phyloP scores from a whole-genome alignment of 2,329 filamentous ascomycete species.

The Phymatotrichopsis omnivora region DNA sequence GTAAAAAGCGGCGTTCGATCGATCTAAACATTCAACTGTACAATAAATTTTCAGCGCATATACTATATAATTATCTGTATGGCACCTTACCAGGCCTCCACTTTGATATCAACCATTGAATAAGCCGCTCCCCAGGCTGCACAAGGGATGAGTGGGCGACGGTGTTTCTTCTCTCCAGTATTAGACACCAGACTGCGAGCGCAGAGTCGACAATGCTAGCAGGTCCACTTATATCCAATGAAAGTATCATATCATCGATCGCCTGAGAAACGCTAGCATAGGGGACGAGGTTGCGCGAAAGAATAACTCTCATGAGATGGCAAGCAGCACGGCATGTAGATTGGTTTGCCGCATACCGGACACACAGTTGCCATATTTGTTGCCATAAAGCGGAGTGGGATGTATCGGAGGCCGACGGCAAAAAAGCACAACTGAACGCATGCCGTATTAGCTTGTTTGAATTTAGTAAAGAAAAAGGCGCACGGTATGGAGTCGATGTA shows the following conservation, averaged over 20 bases:
- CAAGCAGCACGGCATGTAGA: slow-evolving; percentile 67
- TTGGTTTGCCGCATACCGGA: slow-evolving; percentile 58
- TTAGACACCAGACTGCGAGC: slow-evolving; percentile 57
- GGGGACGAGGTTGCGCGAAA: slow-evolving; percentile 55
- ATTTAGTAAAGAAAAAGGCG: no score
- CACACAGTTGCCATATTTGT: slow-evolving; percentile 64
- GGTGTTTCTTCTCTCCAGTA: slow-evolving; percentile 56
- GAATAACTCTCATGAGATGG: slow-evolving; percentile 57
- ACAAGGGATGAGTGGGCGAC: slow-evolving; percentile 57
- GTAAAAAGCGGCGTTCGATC: slow-evolving; percentile 54
- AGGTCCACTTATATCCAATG: slow-evolving; percentile 73
- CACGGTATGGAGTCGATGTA: no score
- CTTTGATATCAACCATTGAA: slow-evolving; percentile 69
- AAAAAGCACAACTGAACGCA: slow-evolving; percentile 40
- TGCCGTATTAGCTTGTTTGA: slow-evolving; percentile 1
- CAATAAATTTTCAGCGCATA: slow-evolving; percentile 31
- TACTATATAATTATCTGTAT: slow-evolving; percentile 9
- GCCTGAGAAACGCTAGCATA: slow-evolving; percentile 59
- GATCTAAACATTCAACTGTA: slow-evolving; percentile 43
- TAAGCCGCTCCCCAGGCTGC: slow-evolving; percentile 49
- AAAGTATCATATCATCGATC: slow-evolving; percentile 60
- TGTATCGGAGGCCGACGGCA: slow-evolving; percentile 37
- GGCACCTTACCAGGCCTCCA: slow-evolving; percentile 65
- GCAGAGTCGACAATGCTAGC: slow-evolving; percentile 69
- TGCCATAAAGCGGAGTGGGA: slow-evolving; percentile 50